Evolutionary conservation across 441 rosid genomes (phyloP).

Genomic region (Populus hybrid): DNA sequence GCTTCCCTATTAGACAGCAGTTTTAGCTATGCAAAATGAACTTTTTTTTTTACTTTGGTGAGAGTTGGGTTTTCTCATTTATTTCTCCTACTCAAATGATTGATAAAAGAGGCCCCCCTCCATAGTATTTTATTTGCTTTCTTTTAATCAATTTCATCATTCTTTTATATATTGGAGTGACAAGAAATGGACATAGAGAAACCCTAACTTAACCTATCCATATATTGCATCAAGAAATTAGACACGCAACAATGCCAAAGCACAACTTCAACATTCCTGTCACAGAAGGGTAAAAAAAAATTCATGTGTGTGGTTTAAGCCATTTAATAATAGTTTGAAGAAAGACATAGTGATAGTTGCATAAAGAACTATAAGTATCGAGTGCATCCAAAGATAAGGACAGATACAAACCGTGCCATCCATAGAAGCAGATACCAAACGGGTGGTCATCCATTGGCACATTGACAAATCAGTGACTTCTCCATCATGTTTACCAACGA

Average conservation of each 20-base stretch:
- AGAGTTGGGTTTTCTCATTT: background rate
- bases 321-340: background rate
- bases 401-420: constrained; percentile 76
- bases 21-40: background rate
- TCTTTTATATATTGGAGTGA: background rate
- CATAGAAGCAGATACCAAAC: constrained; percentile 77
- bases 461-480: constrained; percentile 86
- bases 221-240: background rate
- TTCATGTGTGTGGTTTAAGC: background rate
- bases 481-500: constrained; percentile 84
- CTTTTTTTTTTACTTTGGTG: background rate
- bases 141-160: too few relatives aligned
- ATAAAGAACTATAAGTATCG: background rate
- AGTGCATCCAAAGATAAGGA: background rate
- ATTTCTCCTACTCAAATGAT: background rate
- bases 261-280: too few relatives aligned
- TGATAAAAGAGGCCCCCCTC: too few relatives aligned
- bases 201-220: background rate
- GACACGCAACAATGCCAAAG: background rate
- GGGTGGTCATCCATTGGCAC: constrained; percentile 86
- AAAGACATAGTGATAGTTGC: background rate
- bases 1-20: background rate
- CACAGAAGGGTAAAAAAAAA: too few relatives aligned
- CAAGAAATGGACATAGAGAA: background rate
- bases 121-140: too few relatives aligned